Base-by-base conservation (phyloP, 1,139 yeast species). In the Debaryomycetaceae sp. region DNA sequence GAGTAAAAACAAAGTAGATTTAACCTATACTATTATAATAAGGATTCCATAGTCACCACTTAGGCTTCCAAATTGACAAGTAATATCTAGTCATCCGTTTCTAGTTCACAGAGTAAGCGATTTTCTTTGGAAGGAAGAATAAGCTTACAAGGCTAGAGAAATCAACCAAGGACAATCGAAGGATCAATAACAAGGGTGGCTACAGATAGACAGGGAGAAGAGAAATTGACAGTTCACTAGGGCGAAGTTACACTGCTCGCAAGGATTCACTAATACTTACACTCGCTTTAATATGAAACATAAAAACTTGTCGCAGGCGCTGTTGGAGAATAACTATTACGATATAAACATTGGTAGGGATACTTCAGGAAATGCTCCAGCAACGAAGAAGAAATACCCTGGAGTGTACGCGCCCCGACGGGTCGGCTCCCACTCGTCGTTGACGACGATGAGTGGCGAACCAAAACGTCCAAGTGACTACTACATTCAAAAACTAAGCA, bases 381-480 rank as follows among this genome's bases (percentile, higher is more conserved):
- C 49, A 47, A 9, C 49, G 40, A 47, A 46, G 53, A 44, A 52
- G 47, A 36, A 51, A 37, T 40, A 47, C 51, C 49, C 54, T 35
- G 39, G 44, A 1, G 37, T 45, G 23, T 42, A 48, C 31, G 37
- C 51, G 4, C 67, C 69, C 4, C 57, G 63, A 38, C 54, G 69
- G 40, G 66, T 63, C 14, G 63, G 62, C 39, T 67, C 69, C 40
- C 41, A 56, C 44, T 46, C 65, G 34, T 59, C 66, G 20, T 54
- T 66, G 34, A 48, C 58, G 14, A 54, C 58, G 4, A 45, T 58
- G n/a, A 54, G 47, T 38, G 55, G 48, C 37, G 71, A 63, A 29
- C 49, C 52, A n/a, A 71, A 70, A 48, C 54, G 78, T 38, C 78
- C 78, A 1, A 72, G 77, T 36, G 77, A 72, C 51, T 72, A 70